A percentile compares a stretch with the other conserved stretches of the same genome.
These are phyloP conservation scores for Talaromyces marneffei DNA, from an alignment of 2,329 filamentous ascomycete species.

Conservation along the genomic window DNA sequence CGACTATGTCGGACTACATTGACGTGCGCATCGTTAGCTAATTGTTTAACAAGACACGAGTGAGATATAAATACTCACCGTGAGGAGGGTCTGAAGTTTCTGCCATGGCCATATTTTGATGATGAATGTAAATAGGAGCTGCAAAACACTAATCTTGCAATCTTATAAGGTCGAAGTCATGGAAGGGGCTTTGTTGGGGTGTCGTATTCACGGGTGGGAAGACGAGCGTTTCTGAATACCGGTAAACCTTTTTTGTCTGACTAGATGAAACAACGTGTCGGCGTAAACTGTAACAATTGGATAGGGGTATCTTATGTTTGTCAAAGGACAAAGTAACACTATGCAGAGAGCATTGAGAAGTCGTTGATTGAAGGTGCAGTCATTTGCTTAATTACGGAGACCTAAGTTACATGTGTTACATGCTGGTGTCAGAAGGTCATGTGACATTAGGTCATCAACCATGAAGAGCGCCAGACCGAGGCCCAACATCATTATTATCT, in stretches of 20 bases:
- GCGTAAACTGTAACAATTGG: background rate
- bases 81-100: background rate
- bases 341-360: background rate
- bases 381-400: background rate
- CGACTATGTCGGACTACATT: slow-evolving; percentile 64
- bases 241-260: background rate
- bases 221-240: background rate
- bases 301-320: background rate
- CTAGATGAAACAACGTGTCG: background rate
- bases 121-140: background rate
- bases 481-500: background rate
- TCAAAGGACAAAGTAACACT: background rate
- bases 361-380: background rate
- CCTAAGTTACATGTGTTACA: background rate
- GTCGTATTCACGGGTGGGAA: background rate
- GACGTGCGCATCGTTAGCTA: background rate
- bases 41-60: background rate
- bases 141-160: background rate
- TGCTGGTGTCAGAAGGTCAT: background rate
- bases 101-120: background rate
- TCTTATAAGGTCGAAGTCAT: background rate
- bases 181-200: background rate
- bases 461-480: background rate
- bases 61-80: background rate
- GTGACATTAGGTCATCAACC: background rate